Base-by-base conservation (phyloP, 495 filamentous ascomycete genomes). In the Podospora conica region DNA sequence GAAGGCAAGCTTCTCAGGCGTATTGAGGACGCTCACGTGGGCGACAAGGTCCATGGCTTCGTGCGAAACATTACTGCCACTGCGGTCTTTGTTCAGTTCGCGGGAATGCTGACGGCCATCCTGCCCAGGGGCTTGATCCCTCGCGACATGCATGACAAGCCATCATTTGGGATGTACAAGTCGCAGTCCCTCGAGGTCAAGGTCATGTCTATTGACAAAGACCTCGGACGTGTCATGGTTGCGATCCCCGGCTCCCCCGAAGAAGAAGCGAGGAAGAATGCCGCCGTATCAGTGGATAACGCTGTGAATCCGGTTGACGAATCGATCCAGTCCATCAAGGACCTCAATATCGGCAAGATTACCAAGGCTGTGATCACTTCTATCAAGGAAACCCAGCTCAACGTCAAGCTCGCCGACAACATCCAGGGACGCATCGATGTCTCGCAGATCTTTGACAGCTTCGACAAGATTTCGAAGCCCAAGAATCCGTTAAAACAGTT, bases 371-470 rank as follows among this genome's bases (percentile, higher is more conserved):
- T 83, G 64, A 86, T 98, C 54, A 82, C 81, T 53, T 91, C 91
- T 9, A 77, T 96, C 67, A 96, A 95, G 75, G 87, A 86, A 29
- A 97, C 93, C 0, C 95, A 98, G 72, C 78, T 98, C 61, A 97
- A 97, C 69, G 91, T 98, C 21, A 86, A 89, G 65, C 82, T 98
- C 64, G 91, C 92, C 54, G 92, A 96, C 71, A 93, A 92, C 71
- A 81, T 97, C 40, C 91, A 94, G 74, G 95, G 94, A 22, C 90
- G 95, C 22, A 87, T 98, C 57, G 92, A 96, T 72, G 84, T 94
- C 0, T 95, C 94, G 11, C 91, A 97, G 70, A 72, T 93, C 33
- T 98, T 93, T 72, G 91, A 97, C 73, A 81, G 81, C 3, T 96
- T 89, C 88, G 90, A 95, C 29, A 88, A 92, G 31, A 92, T 98